Percentiles rank a stretch among this genome's conserved stretches.
phyloP scores from a whole-genome alignment of 352 stramenopile genomes.

The Aphanomyces stellatus region DNA sequence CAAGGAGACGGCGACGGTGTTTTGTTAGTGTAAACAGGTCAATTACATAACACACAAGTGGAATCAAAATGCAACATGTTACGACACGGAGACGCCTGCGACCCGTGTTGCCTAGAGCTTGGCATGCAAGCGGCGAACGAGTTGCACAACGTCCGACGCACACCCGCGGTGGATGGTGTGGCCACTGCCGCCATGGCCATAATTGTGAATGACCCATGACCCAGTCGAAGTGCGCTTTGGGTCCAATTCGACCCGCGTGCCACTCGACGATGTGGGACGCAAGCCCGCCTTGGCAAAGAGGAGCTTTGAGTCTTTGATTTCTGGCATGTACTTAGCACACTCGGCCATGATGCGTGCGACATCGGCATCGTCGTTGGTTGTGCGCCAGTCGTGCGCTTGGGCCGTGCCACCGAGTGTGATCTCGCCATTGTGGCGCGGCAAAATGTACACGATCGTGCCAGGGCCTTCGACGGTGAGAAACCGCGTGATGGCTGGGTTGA shows the following conservation, averaged over 20 bases:
- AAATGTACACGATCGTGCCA: conserved; percentile 52
- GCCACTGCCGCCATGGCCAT: conserved; percentile 50
- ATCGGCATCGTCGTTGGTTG: conserved; percentile 31
- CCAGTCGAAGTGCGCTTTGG: conserved; percentile 25
- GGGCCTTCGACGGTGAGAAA: conserved; percentile 43
- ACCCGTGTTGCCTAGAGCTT: background rate
- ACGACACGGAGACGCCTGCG: background rate
- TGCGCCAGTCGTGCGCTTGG: conserved; percentile 50
- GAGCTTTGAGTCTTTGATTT: conserved; percentile 36
- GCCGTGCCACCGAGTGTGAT: conserved; percentile 57
- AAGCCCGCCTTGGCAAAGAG: conserved; percentile 35
- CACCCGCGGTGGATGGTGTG: conserved; percentile 68
- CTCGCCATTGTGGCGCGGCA: conserved; percentile 46
- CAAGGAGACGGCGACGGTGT: no score
- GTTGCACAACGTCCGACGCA: conserved; percentile 39
- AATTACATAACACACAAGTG: no score
- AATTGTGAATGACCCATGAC: conserved; percentile 59
- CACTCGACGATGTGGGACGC: conserved; percentile 31
- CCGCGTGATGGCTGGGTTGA: conserved; percentile 41
- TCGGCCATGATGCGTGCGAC: conserved; percentile 41
- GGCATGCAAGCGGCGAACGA: background rate
- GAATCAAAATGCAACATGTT: background rate
- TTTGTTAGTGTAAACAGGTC: no score
- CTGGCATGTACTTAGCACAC: conserved; percentile 32
- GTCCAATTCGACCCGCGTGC: conserved; percentile 44